Evolutionary conservation across 73 alveolate species (phyloP), one percentile per base, ranked within the genome.

Genomic region (Tetrahymena malaccensis): DNA sequence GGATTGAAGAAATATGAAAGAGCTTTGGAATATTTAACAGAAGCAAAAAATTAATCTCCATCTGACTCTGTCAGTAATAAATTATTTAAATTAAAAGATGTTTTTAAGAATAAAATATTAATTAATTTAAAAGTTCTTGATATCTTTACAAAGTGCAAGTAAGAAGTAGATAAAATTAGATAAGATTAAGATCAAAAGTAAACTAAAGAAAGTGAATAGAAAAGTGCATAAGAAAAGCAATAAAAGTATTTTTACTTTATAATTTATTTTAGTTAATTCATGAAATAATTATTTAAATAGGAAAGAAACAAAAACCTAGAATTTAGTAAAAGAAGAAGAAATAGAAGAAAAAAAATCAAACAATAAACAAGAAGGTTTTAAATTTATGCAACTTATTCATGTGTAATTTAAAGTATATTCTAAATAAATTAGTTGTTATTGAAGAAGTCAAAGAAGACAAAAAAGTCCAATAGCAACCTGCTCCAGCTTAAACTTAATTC

Each of bases 21-120:
- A 40, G 98, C 99, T 55, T 94, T 84, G 93, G 85, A 96, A 19
- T 96, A 56, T 94, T 94, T 97, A 94, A 97, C 96, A 93, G 95
- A 96, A 94, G 99, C 99, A 10, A 94, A 94, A 12, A 34, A 95
- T 55, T 33, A 44, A 34, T 89, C 94, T 85, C 97, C 97, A 19
- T 37, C 43, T 43, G 97, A 95, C 89, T 70, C 22, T 19, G 37
- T 25, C 19, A 70, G 89, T 70, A 70, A n/a, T 4, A 27, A 70
- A 70, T 22, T 19, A 70, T 15, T 22, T 3, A 27, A 27, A n/a
- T 70, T n/a, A 25, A 2, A 50, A 50, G 0, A 50, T 70, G 8
- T 22, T 70, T 56, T 94, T 97, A 96, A 35, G 94, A 95, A 43
- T 96, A 96, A 38, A 95, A 85, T 31, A 17, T 57, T 35, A 94